Evolutionary conservation across 306 rosid species (phyloP).

Genomic region (Cicer judaicum): DNA sequence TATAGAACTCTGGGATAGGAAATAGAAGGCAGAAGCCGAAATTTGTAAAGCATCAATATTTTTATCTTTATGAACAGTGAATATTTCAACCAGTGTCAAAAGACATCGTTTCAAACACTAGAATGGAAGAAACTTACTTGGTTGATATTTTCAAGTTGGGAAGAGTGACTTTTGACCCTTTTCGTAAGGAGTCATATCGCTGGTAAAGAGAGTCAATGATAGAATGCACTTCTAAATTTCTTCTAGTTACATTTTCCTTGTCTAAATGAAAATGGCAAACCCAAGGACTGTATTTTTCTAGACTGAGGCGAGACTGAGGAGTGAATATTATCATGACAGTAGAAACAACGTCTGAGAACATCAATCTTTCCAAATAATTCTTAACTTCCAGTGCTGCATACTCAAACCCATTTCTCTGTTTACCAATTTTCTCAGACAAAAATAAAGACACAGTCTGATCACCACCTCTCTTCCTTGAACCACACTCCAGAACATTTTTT

Average conservation of each 20-base stretch:
- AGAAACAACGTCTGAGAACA: slow-evolving; percentile 70
- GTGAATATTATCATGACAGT: slow-evolving; percentile 74
- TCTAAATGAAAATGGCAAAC: slow-evolving; percentile 82
- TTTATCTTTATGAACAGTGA: slow-evolving; percentile 25
- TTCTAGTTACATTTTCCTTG: slow-evolving; percentile 63
- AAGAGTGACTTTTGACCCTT: slow-evolving; percentile 49
- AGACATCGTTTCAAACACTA: slow-evolving; percentile 30
- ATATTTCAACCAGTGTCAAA: slow-evolving; percentile 8
- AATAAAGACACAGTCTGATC: slow-evolving; percentile 67
- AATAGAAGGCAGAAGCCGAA: slow-evolving; percentile 15
- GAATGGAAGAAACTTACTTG: slow-evolving; percentile 64
- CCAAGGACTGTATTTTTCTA: slow-evolving; percentile 73
- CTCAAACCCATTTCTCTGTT: slow-evolving; percentile 73
- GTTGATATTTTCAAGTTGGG: slow-evolving; percentile 62
- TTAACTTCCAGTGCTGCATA: slow-evolving; percentile 84
- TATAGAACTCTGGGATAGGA: slow-evolving; percentile 8
- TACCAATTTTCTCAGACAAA: slow-evolving; percentile 73
- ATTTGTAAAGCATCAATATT: slow-evolving; percentile 10
- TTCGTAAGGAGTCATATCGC: slow-evolving; percentile 50
- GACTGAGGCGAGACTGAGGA: slow-evolving; percentile 49
- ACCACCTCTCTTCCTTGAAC: slow-evolving; percentile 61
- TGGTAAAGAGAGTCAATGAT: slow-evolving; percentile 60
- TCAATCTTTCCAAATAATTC: slow-evolving; percentile 75
- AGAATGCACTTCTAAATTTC: slow-evolving; percentile 65
- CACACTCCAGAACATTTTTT: slow-evolving; percentile 86